Percentiles rank a stretch among this genome's conserved stretches.
Conservation (phyloP, 1,139 yeast species). For the Casaregolazyma suthepensis region DNA sequence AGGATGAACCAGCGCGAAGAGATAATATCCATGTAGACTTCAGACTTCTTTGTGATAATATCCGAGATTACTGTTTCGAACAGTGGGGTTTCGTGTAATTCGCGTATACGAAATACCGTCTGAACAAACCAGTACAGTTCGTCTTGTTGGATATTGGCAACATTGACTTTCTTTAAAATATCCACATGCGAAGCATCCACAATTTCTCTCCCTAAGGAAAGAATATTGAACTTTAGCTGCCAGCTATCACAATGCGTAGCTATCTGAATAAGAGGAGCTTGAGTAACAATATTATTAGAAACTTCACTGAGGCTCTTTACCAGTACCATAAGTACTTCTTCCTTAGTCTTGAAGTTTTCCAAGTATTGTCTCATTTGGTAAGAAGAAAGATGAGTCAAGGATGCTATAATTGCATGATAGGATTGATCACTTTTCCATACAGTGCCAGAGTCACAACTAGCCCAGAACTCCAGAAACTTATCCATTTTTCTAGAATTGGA, state of each 20-base stretch:
- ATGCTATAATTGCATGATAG: background rate
- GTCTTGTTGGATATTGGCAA: background rate
- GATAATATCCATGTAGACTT: background rate
- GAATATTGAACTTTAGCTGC: slow-evolving; percentile 1
- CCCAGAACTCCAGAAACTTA: background rate
- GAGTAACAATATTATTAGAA: background rate
- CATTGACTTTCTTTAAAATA: background rate
- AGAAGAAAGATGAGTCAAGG: background rate
- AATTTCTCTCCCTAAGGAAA: slow-evolving; percentile 7
- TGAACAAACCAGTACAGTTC: background rate
- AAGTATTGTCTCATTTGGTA: slow-evolving; percentile 5
- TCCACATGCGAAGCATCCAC: slow-evolving; percentile 4
- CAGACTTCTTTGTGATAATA: background rate
- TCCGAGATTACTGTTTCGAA: background rate
- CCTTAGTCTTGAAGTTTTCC: slow-evolving; percentile 1
- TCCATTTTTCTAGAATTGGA: slow-evolving; percentile 4
- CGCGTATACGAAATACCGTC: slow-evolving; percentile 2
- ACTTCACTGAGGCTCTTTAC: background rate
- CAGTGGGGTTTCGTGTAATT: slow-evolving; percentile 3
- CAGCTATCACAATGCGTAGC: slow-evolving; percentile 1
- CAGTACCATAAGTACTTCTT: background rate
- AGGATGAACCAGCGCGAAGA: slow-evolving; percentile 6
- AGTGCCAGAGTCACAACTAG: background rate
- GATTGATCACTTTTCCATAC: slow-evolving; percentile 1
- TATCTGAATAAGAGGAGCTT: slow-evolving; percentile 1